A percentile compares a stretch with the other conserved stretches of the same genome.
Evolutionary conservation across 164 flowering plant genomes (phyloP).

Genomic region (Annona squamosa): DNA sequence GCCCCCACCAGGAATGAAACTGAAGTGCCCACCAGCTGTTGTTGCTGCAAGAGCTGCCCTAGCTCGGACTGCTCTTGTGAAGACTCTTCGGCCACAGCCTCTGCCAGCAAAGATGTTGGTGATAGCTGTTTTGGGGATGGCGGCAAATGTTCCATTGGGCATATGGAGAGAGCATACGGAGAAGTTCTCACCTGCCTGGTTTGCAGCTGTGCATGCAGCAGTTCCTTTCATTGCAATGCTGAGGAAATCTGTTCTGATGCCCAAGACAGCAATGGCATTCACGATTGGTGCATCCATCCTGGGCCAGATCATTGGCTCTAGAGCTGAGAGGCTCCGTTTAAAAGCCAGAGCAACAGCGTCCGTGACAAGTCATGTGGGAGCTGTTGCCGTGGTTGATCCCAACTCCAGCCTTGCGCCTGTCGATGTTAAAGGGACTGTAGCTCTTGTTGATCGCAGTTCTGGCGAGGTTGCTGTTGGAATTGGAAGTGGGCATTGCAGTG

Average conservation of each 20-base stretch:
- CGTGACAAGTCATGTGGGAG: background rate
- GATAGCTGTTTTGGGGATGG: constrained; percentile 70
- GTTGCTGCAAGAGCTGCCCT: constrained; percentile 84
- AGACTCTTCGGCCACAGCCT: constrained; percentile 66
- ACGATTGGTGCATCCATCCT: constrained; percentile 71
- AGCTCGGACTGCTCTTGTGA: constrained; percentile 63
- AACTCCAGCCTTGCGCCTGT: background rate
- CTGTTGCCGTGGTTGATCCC: background rate
- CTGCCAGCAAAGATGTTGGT: constrained; percentile 56
- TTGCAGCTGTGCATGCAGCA: constrained; percentile 83
- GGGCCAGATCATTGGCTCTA: constrained; percentile 78
- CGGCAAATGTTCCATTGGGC: constrained; percentile 73
- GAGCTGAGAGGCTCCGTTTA: constrained; percentile 67
- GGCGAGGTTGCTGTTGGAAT: background rate
- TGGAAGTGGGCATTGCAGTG: constrained; percentile 19
- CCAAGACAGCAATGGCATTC: constrained; percentile 73
- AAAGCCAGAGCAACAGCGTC: constrained; percentile 16
- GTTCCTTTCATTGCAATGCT: constrained; percentile 96
- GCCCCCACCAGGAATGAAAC: constrained; percentile 65
- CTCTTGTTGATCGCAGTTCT: background rate
- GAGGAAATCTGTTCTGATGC: constrained; percentile 57
- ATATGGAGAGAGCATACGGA: constrained; percentile 80
- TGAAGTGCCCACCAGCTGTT: constrained; percentile 69
- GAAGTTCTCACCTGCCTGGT: constrained; percentile 78
- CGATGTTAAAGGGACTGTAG: background rate